A percentile compares a stretch with the other conserved stretches of the same genome.
phyloP scores from a whole-genome alignment of 345 rosid genomes.

The Brassica carinata region DNA sequence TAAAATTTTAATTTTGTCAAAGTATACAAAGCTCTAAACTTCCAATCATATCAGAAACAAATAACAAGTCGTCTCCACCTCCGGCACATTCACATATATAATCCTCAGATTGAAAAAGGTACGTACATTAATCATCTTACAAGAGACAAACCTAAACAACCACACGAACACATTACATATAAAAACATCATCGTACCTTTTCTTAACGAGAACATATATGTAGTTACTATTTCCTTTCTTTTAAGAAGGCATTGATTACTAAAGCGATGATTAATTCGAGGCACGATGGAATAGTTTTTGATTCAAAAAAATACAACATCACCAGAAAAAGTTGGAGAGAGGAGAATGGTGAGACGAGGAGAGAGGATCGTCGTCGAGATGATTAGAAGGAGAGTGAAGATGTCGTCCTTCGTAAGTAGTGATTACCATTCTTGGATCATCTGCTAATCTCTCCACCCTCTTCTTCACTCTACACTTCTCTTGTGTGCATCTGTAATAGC shows the following conservation, averaged over 20 bases:
- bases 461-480: slow-evolving; percentile 95
- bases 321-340: slow-evolving; percentile 70
- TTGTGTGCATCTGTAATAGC: slow-evolving; percentile 97
- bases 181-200: slow-evolving; percentile 10
- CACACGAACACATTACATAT: slow-evolving; percentile 14
- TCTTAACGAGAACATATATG: slow-evolving; percentile 7
- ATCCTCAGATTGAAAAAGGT: not conserved
- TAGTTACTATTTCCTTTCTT: not conserved
- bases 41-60: not conserved
- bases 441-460: slow-evolving; percentile 95
- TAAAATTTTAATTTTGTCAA: not conserved
- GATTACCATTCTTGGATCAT: slow-evolving; percentile 98
- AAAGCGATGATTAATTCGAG: slow-evolving; percentile 10
- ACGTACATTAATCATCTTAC: slow-evolving; percentile 13
- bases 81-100: not conserved
- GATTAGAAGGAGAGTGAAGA: slow-evolving; percentile 80
- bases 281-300: not conserved
- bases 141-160: slow-evolving; percentile 13
- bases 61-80: not conserved
- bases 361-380: slow-evolving; percentile 52
- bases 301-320: slow-evolving; percentile 8
- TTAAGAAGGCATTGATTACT: slow-evolving; percentile 12
- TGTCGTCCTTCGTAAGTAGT: slow-evolving; percentile 98
- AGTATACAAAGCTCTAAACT: not conserved
- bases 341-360: slow-evolving; percentile 54